Conservation (phyloP, 768 basidiomycete genomes). For the Lactifluus subvellereus region DNA sequence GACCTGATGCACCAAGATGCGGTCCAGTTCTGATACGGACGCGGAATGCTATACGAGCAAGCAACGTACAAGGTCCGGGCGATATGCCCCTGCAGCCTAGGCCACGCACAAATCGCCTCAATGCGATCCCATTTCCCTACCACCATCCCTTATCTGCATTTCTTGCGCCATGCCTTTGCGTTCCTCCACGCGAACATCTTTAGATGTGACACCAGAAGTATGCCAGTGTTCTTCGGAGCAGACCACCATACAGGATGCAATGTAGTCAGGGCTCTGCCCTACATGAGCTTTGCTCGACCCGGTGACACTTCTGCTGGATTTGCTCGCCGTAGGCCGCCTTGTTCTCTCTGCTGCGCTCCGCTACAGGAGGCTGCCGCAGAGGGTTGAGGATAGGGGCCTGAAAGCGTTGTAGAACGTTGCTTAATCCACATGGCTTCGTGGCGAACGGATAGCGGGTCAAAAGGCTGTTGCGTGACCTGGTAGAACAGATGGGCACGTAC, state of each 20-base stretch:
- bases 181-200: neutral
- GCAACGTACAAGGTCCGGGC: conserved; percentile 1
- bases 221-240: conserved; percentile 17
- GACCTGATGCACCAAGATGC: conserved; percentile 9
- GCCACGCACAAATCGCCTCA: neutral
- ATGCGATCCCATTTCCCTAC: no score
- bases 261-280: conserved; percentile 16
- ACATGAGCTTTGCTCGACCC: conserved; percentile 22
- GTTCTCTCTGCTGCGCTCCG: conserved; percentile 10
- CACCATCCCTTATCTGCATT: neutral
- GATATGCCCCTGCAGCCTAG: neutral
- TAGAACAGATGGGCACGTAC: conserved; percentile 12
- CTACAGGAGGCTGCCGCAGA: conserved; percentile 5
- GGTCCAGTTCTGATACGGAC: neutral
- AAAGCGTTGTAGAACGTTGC: conserved; percentile 21
- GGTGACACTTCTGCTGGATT: conserved; percentile 21
- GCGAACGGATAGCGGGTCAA: conserved; percentile 6
- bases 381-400: conserved; percentile 13
- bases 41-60: conserved; percentile 9
- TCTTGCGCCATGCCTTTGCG: conserved; percentile 4
- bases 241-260: conserved; percentile 16
- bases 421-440: conserved; percentile 21
- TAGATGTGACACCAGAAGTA: neutral
- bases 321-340: conserved; percentile 21
- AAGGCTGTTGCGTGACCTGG: conserved; percentile 5